Conservation (phyloP, 768 basidiomycete species). For the Lentinula sp. region DNA sequence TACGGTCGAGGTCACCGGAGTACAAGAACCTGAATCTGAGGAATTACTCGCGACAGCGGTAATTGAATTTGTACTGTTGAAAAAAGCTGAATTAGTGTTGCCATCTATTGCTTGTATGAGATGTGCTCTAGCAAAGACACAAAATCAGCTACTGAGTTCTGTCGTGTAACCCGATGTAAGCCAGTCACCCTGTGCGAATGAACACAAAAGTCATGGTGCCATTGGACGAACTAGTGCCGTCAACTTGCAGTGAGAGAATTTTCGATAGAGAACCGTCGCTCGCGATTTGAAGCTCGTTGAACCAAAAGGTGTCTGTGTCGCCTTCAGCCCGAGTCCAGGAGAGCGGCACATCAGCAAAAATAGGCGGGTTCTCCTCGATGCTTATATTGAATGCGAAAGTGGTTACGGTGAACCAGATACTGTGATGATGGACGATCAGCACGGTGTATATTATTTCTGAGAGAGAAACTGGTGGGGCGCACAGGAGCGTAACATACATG, state of each 20-base stretch:
- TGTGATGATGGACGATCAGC: background rate
- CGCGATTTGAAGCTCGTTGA: background rate
- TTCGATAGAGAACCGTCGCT: background rate
- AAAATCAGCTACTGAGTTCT: background rate
- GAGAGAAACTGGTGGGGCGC: background rate
- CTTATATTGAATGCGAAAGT: background rate
- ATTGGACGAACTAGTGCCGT: background rate
- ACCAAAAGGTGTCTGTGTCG: background rate
- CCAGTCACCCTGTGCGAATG: background rate
- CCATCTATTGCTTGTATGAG: background rate
- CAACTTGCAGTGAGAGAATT: background rate
- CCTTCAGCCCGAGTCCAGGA: background rate
- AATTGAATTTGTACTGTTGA: background rate
- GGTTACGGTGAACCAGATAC: background rate
- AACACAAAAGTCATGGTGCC: background rate
- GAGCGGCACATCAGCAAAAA: background rate
- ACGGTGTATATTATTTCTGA: background rate
- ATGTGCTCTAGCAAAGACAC: background rate
- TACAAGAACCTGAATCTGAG: background rate
- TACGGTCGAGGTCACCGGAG: background rate
- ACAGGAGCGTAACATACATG: background rate
- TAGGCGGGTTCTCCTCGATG: background rate
- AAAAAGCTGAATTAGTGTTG: background rate
- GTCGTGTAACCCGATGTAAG: background rate
- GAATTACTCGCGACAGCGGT: background rate